phyloP scores from a whole-genome alignment of 2,329 filamentous ascomycete species.

The Phyllosticta ampelicida region DNA sequence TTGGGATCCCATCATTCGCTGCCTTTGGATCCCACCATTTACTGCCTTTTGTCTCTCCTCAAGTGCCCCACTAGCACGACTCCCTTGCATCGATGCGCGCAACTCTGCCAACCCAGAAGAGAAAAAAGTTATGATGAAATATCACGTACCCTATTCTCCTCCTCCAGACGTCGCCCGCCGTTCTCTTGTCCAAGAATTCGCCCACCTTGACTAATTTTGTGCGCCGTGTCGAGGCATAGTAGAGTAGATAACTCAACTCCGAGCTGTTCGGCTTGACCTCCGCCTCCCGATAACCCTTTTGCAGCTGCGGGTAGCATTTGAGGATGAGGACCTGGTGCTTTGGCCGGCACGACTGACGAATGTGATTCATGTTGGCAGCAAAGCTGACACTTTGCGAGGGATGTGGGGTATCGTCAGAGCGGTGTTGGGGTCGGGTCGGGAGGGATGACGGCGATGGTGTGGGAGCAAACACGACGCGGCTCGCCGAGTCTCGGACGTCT shows the following conservation, averaged over 20 bases:
- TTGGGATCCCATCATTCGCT: not conserved
- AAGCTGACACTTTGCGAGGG: not conserved
- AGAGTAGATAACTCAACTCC: constrained; percentile 92
- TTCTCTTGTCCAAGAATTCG: constrained; percentile 88
- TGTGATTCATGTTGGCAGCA: constrained; percentile 38
- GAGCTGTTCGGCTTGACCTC: constrained; percentile 94
- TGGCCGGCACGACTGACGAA: constrained; percentile 59
- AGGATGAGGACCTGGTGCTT: constrained; percentile 95
- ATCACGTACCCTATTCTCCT: constrained; percentile 66
- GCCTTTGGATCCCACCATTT: no score
- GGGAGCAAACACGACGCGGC: not conserved
- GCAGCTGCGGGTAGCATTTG: constrained; percentile 90
- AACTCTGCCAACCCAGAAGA: not conserved
- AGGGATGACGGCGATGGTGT: not conserved
- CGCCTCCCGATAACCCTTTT: constrained; percentile 64
- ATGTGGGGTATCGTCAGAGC: not conserved
- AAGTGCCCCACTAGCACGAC: not conserved
- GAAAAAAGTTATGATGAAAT: constrained; percentile 11
- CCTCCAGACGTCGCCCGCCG: constrained; percentile 81
- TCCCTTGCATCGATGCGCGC: not conserved
- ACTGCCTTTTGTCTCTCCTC: not conserved
- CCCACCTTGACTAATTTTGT: constrained; percentile 96
- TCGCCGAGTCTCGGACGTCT: not conserved
- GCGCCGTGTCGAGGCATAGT: constrained; percentile 88
- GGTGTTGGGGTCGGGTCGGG: not conserved